Base-by-base conservation (phyloP, 441 rosid genomes). In the Kokia cookei region DNA sequence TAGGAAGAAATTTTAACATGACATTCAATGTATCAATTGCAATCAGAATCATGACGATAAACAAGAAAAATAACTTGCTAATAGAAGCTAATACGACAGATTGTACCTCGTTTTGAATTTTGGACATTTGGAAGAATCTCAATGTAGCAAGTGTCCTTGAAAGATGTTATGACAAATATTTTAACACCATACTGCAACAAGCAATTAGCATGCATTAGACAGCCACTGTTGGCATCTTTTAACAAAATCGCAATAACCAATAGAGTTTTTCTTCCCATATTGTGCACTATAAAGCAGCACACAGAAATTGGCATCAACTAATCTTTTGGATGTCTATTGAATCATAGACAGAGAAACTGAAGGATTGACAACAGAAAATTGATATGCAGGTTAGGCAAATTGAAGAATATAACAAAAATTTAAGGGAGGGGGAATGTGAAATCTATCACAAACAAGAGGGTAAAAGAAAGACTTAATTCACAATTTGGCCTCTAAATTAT, bases 131-230 rank as follows among this genome's bases (percentile, higher is more conserved):
- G 94, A 72, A 86, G 81, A 73, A 90, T 90, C 86, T 90, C 94
- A 74, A 88, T 90, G 83, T 82, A 86, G 82, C 94, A 90, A 29
- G 92, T 90, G 81, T 90, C 94, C 82, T 88, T 90, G 85, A 90
- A 90, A 63, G 94, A 90, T 65, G 92, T 88, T 72, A 90, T 85
- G 75, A 90, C 91, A 68, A 90, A 82, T 82, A 90, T 88, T 81
- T 84, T 90, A 37, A 90, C 86, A 11, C 92, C 94, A 75, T 84
- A 86, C 92, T 90, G 92, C 86, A 86, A 73, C 51, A 71, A 73
- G 63, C 72, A 35, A 74, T 32, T 53, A n/a, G 42, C 70, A 59
- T 57, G 32, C 24, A 73, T 83, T 75, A 82, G 79, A 54, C 22
- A 50, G 42, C 42, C 53, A 19, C 19, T 27, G 66, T 51, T 24